phyloP scores from a whole-genome alignment of 2,329 filamentous ascomycete genomes.

The Colletotrichum sp. region DNA sequence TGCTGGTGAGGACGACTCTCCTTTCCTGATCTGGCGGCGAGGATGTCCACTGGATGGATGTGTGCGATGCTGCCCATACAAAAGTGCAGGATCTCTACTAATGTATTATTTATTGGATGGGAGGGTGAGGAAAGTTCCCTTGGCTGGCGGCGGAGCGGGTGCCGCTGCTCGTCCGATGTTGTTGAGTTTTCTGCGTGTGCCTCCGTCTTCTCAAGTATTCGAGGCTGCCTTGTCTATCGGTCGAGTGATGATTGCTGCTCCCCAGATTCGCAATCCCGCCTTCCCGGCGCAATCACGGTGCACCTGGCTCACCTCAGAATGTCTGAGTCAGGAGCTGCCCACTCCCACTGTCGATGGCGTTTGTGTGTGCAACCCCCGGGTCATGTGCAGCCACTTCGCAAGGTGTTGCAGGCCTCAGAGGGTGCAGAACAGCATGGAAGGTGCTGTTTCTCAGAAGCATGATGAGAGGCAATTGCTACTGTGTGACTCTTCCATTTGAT shows the following conservation, averaged over 20 bases:
- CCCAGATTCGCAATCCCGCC: slow-evolving; percentile 1
- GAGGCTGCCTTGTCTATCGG: not conserved
- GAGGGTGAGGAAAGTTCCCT: not conserved
- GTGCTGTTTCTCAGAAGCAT: not conserved
- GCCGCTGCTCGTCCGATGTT: not conserved
- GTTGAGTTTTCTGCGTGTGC: not conserved
- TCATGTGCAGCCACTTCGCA: slow-evolving; percentile 3
- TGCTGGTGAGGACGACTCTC: not conserved
- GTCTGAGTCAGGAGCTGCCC: slow-evolving; percentile 12
- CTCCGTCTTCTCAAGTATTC: not conserved
- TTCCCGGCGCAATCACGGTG: not conserved
- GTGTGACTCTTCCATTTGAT: not conserved
- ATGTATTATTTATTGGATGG: not conserved
- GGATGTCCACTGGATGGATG: not conserved
- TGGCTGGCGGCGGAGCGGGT: not conserved
- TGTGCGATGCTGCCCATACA: not conserved
- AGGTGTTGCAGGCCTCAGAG: not conserved
- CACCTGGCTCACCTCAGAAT: not conserved
- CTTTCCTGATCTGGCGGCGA: not conserved
- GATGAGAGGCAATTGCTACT: not conserved
- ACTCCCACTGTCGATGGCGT: not conserved
- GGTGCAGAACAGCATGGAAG: slow-evolving; percentile 5
- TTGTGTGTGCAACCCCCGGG: not conserved
- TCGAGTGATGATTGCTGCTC: not conserved
- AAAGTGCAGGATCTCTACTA: not conserved